phyloP scores from a whole-genome alignment of 2,329 filamentous ascomycete species.

The Ophiostoma perfectum region DNA sequence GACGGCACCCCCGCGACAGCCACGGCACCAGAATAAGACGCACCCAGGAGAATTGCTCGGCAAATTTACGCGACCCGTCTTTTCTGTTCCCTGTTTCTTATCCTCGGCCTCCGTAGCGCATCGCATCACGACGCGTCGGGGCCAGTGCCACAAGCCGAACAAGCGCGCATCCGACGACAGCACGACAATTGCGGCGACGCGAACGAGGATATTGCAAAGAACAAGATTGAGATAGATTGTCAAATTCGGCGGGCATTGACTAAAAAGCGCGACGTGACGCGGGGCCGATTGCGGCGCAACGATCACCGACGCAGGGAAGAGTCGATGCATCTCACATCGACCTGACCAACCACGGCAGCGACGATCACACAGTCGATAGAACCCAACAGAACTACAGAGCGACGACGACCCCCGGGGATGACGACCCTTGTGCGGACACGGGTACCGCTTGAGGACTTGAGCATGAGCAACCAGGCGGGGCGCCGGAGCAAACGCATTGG shows the following conservation, averaged over 20 bases:
- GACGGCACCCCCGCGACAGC: background rate
- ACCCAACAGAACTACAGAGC: background rate
- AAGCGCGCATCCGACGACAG: background rate
- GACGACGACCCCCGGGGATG: conserved; percentile 43
- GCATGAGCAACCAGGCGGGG: conserved; percentile 60
- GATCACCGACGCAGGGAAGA: background rate
- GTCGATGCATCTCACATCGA: background rate
- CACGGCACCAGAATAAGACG: background rate
- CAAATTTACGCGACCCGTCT: conserved; percentile 1
- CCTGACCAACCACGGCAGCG: background rate
- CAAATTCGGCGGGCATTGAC: background rate
- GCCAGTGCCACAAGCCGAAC: too few relatives aligned
- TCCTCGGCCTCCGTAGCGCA: background rate
- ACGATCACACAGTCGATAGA: background rate
- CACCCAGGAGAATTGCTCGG: background rate
- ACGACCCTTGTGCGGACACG: conserved; percentile 62
- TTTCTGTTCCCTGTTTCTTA: background rate
- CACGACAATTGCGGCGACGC: background rate
- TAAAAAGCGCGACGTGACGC: conserved; percentile 10
- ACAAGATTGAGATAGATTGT: background rate
- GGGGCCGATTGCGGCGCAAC: conserved; percentile 10
- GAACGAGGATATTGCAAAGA: background rate
- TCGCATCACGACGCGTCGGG: conserved; percentile 10
- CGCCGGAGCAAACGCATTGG: conserved; percentile 60
- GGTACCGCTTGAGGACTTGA: conserved; percentile 61